A percentile compares a stretch with the other conserved stretches of the same genome.
Conservation (phyloP, 2,329 filamentous ascomycete genomes). For the Aspergillus sp. region DNA sequence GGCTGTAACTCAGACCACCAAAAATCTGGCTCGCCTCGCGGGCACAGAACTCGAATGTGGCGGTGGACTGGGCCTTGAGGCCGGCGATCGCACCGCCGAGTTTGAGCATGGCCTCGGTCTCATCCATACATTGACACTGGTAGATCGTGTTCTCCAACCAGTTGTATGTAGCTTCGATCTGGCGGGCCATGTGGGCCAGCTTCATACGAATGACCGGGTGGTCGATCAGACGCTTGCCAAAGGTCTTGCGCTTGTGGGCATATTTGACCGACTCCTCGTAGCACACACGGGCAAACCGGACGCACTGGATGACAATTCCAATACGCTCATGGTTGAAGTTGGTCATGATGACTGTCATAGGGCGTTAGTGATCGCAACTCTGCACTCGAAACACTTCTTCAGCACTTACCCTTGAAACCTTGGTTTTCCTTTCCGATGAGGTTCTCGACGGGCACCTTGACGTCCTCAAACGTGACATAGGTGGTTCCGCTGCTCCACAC, state of each 20-base stretch:
- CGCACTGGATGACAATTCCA: conserved; percentile 95
- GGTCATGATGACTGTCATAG: conserved; percentile 80
- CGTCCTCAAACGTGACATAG: conserved; percentile 97
- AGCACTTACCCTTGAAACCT: conserved; percentile 73
- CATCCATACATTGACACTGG: conserved; percentile 89
- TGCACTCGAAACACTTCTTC: not conserved
- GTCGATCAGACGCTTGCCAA: conserved; percentile 93
- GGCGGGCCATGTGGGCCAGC: conserved; percentile 95
- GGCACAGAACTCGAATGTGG: conserved; percentile 97
- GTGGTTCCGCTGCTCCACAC: conserved; percentile 95
- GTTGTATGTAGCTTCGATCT: conserved; percentile 94
- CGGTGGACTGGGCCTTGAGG: conserved; percentile 89
- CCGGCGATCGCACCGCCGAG: conserved; percentile 91
- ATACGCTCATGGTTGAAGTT: conserved; percentile 99
- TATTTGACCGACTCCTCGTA: conserved; percentile 97
- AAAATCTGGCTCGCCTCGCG: conserved; percentile 97
- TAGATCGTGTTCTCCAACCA: conserved; percentile 96
- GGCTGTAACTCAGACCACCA: conserved; percentile 85
- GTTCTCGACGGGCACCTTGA: conserved; percentile 99
- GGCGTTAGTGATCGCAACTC: conserved; percentile 1
- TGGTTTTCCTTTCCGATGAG: conserved; percentile 96
- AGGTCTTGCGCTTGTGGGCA: conserved; percentile 93
- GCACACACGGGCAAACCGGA: conserved; percentile 94
- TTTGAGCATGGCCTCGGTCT: conserved; percentile 93
- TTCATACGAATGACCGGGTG: conserved; percentile 97